phyloP scores from a whole-genome alignment of 768 basidiomycete species.

The Psilocybe cyanescens region DNA sequence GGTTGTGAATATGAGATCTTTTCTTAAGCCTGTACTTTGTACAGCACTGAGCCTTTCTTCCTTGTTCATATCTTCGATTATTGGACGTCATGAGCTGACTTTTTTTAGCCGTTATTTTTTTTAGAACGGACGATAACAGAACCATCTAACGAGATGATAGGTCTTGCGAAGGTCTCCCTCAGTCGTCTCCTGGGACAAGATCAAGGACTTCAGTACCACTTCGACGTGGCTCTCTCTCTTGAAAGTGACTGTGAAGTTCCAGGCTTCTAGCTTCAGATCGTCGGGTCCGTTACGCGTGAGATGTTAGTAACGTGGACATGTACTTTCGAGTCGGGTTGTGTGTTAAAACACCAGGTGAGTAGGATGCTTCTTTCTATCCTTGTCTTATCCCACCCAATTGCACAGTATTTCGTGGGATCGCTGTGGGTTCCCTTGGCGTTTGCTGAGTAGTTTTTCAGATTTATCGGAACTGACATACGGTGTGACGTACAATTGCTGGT shows the following conservation, averaged over 20 bases:
- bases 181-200: background rate
- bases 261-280: background rate
- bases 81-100: background rate
- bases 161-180: background rate
- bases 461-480: background rate
- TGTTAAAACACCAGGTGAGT: background rate
- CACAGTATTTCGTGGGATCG: background rate
- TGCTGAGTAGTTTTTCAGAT: background rate
- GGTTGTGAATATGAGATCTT: slow-evolving; percentile 3
- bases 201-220: background rate
- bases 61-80: background rate
- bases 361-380: background rate
- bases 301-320: background rate
- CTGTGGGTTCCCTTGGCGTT: background rate
- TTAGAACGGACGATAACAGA: background rate
- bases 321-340: background rate
- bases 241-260: background rate
- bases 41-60: slow-evolving; percentile 1
- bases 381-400: background rate
- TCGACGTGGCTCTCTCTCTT: background rate
- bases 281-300: background rate
- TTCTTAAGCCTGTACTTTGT: background rate
- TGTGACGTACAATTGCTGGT: background rate
- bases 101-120: background rate
- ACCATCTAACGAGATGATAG: background rate